These are phyloP conservation scores for Triticum turgidum DNA, from an alignment of 176 grass and related monocot genomes.

Conservation along the genomic window DNA sequence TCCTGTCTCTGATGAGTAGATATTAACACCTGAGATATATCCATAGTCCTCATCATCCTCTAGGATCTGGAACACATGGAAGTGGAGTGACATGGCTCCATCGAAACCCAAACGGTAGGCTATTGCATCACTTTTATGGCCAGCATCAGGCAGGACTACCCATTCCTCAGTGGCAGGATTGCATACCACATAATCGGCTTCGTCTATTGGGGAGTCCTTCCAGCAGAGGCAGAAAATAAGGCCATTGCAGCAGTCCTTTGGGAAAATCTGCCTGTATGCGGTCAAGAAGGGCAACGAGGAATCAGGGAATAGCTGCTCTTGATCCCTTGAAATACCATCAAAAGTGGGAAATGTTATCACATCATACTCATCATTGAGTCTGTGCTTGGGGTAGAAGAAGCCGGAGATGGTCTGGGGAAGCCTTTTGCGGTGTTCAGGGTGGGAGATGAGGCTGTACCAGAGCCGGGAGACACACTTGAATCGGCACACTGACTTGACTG, in stretches of 20 bases:
- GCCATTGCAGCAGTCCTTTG: not conserved
- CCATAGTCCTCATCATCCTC: not conserved
- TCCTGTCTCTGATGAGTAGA: not conserved
- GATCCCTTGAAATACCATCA: not conserved
- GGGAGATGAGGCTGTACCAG: not conserved
- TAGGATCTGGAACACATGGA: not conserved
- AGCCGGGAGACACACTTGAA: not conserved
- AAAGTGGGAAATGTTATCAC: not conserved
- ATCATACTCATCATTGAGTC: not conserved
- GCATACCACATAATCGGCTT: not conserved
- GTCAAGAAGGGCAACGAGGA: not conserved
- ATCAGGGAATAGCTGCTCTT: not conserved
- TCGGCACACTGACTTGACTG: not conserved
- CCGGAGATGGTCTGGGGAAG: not conserved
- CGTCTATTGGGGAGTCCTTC: not conserved
- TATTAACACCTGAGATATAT: not conserved
- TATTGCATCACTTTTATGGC: not conserved
- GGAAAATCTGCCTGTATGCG: not conserved
- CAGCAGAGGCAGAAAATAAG: not conserved
- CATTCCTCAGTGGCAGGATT: not conserved
- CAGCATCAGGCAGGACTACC: not conserved
- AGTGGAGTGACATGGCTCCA: not conserved
- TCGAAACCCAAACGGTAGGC: not conserved
- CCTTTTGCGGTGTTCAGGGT: not conserved
- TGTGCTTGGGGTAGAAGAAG: not conserved